These are phyloP conservation scores for Clausena lansium DNA, from an alignment of 345 rosid species.

Conservation along the genomic window DNA sequence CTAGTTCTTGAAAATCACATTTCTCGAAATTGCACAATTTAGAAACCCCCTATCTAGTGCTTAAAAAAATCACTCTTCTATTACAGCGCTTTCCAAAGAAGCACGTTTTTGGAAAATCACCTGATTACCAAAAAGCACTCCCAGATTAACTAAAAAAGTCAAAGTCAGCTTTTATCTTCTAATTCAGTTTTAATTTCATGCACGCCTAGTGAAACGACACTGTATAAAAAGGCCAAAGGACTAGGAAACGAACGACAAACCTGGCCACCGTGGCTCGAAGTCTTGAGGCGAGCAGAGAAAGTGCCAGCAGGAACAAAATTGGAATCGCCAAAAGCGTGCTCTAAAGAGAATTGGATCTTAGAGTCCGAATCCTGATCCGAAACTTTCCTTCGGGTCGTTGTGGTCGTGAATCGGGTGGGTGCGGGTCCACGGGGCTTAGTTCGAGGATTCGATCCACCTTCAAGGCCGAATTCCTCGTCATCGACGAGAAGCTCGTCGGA, in stretches of 20 bases:
- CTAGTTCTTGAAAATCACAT: neutral
- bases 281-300: conserved; percentile 92
- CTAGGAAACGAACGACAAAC: conserved; percentile 23
- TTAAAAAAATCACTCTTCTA: too few species aligned
- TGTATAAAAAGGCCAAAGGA: neutral
- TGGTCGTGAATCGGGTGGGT: conserved; percentile 35
- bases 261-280: conserved; percentile 83
- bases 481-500: conserved; percentile 85
- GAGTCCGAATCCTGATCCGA: conserved; percentile 88
- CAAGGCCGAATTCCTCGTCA: conserved; percentile 82
- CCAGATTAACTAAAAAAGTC: neutral
- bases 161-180: neutral
- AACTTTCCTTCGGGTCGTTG: conserved; percentile 43
- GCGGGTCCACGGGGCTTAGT: conserved; percentile 37
- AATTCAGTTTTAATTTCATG: too few species aligned
- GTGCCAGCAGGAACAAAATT: conserved; percentile 78
- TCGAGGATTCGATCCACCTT: conserved; percentile 40
- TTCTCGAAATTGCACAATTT: neutral
- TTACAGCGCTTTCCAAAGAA: too few species aligned
- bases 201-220: neutral
- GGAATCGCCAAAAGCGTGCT: conserved; percentile 91
- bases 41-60: neutral
- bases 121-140: neutral
- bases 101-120: neutral
- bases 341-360: conserved; percentile 86